A percentile compares a stretch with the other conserved stretches of the same genome.
Conservation (phyloP, 208 protist species). For the Lotmaria passim region DNA sequence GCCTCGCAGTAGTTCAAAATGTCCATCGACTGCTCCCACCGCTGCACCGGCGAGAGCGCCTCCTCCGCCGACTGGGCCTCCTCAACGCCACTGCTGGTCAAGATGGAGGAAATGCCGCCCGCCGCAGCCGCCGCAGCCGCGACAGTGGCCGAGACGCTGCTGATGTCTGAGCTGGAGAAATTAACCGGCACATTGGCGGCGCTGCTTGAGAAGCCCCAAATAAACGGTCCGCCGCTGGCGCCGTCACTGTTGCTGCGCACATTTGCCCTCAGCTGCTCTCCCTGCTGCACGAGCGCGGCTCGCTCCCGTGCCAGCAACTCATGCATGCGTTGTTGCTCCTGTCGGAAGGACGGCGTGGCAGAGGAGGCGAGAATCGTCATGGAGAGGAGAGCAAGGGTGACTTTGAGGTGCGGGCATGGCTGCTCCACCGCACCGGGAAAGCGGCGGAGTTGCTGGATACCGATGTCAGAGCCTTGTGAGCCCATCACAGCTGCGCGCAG, state of each 20-base stretch:
- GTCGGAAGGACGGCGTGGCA: slow-evolving; percentile 19
- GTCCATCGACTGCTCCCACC: slow-evolving; percentile 32
- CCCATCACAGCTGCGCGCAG: slow-evolving; percentile 35
- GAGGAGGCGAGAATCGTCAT: slow-evolving; percentile 28
- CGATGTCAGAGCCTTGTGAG: slow-evolving; percentile 30
- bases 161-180: slow-evolving; percentile 1
- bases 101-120: neutral
- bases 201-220: neutral
- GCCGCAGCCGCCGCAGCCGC: neutral
- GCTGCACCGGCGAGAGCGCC: slow-evolving; percentile 13
- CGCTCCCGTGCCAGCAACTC: slow-evolving; percentile 22
- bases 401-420: slow-evolving; percentile 16
- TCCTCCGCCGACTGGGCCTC: slow-evolving; percentile 1
- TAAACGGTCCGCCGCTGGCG: neutral
- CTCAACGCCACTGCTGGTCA: neutral
- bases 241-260: neutral
- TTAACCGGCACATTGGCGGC: neutral
- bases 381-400: slow-evolving; percentile 23
- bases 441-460: slow-evolving; percentile 15
- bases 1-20: slow-evolving; percentile 45
- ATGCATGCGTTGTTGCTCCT: slow-evolving; percentile 22
- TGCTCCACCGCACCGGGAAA: slow-evolving; percentile 13
- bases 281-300: slow-evolving; percentile 13
- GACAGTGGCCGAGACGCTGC: neutral
- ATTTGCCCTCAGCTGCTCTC: slow-evolving; percentile 9